Conservation (phyloP, 495 filamentous ascomycete species). For the Tuber aestivum region DNA sequence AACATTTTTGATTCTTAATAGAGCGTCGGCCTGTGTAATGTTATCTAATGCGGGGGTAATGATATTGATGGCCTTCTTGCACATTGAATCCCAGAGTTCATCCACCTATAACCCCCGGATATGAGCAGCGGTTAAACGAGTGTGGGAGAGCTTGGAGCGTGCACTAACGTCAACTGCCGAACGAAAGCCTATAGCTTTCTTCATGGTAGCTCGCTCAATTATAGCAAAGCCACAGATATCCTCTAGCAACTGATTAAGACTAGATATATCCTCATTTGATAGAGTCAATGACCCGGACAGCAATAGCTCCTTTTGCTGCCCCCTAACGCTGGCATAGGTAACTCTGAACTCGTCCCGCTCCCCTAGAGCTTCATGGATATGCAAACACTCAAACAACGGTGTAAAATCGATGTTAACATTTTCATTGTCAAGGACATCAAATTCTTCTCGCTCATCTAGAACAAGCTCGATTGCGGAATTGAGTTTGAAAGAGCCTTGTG, state of each 20-base stretch:
- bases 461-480: constrained; percentile 96
- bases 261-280: constrained; percentile 65
- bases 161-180: constrained; percentile 71
- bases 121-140: not conserved
- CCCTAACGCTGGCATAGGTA: constrained; percentile 83
- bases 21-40: constrained; percentile 72
- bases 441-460: constrained; percentile 90
- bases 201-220: constrained; percentile 89
- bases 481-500: constrained; percentile 59
- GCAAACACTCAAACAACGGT: constrained; percentile 87
- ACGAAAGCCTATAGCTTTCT: constrained; percentile 70
- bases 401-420: constrained; percentile 90
- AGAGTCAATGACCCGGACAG: constrained; percentile 57
- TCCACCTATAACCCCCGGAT: constrained; percentile 58
- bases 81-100: constrained; percentile 98
- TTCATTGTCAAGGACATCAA: constrained; percentile 88
- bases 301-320: constrained; percentile 84
- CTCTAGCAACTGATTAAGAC: constrained; percentile 79
- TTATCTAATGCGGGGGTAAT: constrained; percentile 69
- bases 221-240: constrained; percentile 95
- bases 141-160: not conserved
- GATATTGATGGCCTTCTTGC: constrained; percentile 71
- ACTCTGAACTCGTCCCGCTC: constrained; percentile 82
- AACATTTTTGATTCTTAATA: constrained; percentile 86
- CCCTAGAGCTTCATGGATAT: constrained; percentile 93